These are phyloP conservation scores for Canavalia gladiata DNA, from an alignment of 306 rosid genomes.

Conservation along the genomic window DNA sequence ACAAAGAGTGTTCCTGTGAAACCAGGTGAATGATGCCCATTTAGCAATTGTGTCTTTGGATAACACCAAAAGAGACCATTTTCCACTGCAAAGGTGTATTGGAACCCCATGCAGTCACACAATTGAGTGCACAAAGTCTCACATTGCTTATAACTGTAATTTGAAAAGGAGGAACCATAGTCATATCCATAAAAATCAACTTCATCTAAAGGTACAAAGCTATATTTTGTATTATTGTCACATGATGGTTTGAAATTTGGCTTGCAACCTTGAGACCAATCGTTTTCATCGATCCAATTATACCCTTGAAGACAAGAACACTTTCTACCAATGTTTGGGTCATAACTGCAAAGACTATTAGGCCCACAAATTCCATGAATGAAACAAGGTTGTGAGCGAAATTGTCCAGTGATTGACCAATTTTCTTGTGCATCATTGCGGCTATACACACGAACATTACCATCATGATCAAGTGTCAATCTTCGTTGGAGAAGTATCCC, in stretches of 20 bases:
- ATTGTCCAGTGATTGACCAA: slow-evolving; percentile 12
- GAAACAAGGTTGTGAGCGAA: neutral
- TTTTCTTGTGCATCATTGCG: neutral
- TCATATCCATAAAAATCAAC: slow-evolving; percentile 31
- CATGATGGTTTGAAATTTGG: slow-evolving; percentile 36
- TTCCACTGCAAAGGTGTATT: neutral
- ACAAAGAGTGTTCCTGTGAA: slow-evolving; percentile 42
- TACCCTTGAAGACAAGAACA: slow-evolving; percentile 9
- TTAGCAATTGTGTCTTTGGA: slow-evolving; percentile 43
- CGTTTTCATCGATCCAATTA: neutral
- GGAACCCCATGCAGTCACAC: slow-evolving; percentile 48
- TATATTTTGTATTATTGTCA: slow-evolving; percentile 6
- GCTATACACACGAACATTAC: slow-evolving; percentile 21
- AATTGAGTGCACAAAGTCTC: slow-evolving; percentile 17
- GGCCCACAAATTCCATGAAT: slow-evolving; percentile 33
- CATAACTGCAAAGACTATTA: neutral
- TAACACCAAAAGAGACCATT: slow-evolving; percentile 37
- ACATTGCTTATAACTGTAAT: slow-evolving; percentile 36
- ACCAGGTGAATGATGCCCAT: slow-evolving; percentile 40
- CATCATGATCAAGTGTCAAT: slow-evolving; percentile 31
- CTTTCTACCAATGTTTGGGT: neutral
- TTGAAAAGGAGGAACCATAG: neutral
- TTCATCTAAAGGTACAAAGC: neutral
- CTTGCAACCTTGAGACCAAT: slow-evolving; percentile 28
- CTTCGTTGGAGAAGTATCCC: slow-evolving; percentile 9